Conservation (phyloP, 768 basidiomycete species). For the Boletellus emodensis region DNA sequence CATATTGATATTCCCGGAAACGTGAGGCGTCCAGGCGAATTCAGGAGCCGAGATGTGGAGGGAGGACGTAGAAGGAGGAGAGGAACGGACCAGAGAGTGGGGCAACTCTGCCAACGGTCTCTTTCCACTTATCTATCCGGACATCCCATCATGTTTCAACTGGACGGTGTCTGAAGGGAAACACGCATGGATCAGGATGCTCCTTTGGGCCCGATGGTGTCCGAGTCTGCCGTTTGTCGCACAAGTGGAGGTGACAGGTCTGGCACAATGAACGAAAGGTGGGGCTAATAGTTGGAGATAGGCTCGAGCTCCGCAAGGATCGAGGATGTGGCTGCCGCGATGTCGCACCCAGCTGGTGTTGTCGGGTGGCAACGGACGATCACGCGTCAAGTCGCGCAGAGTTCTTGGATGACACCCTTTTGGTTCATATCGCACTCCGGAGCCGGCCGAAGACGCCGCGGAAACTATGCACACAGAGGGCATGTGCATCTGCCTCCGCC, state of each 20-base stretch:
- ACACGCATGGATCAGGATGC: background rate
- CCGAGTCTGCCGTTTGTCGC: too few relatives aligned
- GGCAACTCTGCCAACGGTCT: background rate
- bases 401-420: too few relatives aligned
- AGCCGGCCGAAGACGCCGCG: background rate
- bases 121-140: background rate
- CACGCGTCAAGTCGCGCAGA: background rate
- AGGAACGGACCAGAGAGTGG: background rate
- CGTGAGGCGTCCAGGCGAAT: too few relatives aligned
- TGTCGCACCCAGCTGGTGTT: background rate
- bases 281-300: background rate
- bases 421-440: background rate
- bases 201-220: background rate
- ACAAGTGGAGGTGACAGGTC: too few relatives aligned
- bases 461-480: too few relatives aligned
- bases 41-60: background rate
- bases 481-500: too few relatives aligned
- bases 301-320: background rate
- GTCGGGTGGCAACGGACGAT: background rate
- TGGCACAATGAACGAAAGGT: background rate
- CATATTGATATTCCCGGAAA: background rate
- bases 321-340: background rate
- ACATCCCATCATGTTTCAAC: background rate
- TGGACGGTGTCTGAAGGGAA: background rate
- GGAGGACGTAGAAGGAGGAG: background rate